Evolutionary conservation across 2,329 filamentous ascomycete genomes (phyloP).

Genomic region (Cordyceps farinosa): DNA sequence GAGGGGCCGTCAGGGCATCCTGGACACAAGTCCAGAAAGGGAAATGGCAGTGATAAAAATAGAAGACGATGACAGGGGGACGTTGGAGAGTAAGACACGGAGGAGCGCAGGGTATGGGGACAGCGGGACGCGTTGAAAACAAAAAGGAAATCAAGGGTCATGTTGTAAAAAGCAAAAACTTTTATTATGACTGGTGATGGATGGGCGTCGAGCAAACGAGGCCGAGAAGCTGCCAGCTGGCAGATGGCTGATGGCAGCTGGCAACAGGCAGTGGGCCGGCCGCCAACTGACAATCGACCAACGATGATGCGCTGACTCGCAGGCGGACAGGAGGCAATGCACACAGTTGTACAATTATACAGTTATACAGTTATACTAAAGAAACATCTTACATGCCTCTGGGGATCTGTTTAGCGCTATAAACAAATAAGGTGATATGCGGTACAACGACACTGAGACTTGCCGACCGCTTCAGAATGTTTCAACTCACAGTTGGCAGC

Average conservation of each 20-base stretch:
- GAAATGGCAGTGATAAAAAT: conserved; percentile 12
- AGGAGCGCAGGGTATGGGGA: neutral
- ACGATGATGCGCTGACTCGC: neutral
- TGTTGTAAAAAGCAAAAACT: conserved; percentile 13
- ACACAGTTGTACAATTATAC: too few relatives aligned
- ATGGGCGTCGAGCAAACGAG: neutral
- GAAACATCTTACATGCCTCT: too few relatives aligned
- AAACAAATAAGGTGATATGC: neutral
- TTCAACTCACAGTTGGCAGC: neutral
- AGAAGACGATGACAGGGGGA: conserved; percentile 3
- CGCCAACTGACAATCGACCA: neutral
- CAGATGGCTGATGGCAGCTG: neutral
- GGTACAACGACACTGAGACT: too few relatives aligned
- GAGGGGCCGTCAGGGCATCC: neutral
- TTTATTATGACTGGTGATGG: neutral
- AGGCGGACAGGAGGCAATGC: too few relatives aligned
- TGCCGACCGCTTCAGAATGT: too few relatives aligned
- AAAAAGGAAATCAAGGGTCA: neutral
- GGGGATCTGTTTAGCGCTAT: too few relatives aligned
- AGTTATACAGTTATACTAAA: too few relatives aligned
- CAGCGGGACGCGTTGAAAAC: neutral
- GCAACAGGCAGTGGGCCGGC: too few relatives aligned
- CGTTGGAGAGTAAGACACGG: conserved; percentile 14
- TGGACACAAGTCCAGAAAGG: neutral
- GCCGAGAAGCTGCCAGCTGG: neutral